These are phyloP conservation scores for Jatropha podagrica DNA, from an alignment of 441 rosid genomes.

Conservation along the genomic window DNA sequence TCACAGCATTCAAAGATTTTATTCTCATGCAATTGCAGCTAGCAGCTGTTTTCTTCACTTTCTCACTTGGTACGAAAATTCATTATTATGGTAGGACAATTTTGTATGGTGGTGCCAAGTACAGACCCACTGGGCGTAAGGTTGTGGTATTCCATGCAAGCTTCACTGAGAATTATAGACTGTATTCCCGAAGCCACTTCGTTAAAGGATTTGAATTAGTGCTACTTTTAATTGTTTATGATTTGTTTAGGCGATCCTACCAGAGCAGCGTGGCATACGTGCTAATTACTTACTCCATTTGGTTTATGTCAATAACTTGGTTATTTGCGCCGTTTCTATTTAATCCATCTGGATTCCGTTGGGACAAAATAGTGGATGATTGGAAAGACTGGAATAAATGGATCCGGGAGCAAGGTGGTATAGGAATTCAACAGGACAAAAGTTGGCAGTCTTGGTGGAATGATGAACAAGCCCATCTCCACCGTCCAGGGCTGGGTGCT, in stretches of 20 bases:
- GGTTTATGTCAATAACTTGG: constrained; percentile 99
- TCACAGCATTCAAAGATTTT: constrained; percentile 88
- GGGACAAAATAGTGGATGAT: constrained; percentile 91
- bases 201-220: constrained; percentile 87
- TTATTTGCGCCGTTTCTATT: constrained; percentile 93
- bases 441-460: constrained; percentile 99
- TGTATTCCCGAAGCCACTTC: constrained; percentile 94
- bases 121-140: constrained; percentile 95
- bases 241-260: constrained; percentile 79
- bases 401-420: constrained; percentile 97
- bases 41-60: constrained; percentile 96
- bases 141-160: constrained; percentile 93
- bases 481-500: constrained; percentile 70
- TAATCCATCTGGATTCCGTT: constrained; percentile 85
- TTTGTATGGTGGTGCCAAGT: constrained; percentile 91
- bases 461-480: constrained; percentile 91
- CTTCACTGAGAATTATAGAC: constrained; percentile 90
- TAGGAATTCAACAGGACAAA: constrained; percentile 91
- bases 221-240: constrained; percentile 78
- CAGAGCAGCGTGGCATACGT: constrained; percentile 89
- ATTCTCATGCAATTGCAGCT: constrained; percentile 96
- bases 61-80: constrained; percentile 91
- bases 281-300: constrained; percentile 81
- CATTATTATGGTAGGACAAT: constrained; percentile 94
- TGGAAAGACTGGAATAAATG: constrained; percentile 99